These are phyloP conservation scores for Xanthoceras sorbifolium DNA, from an alignment of 345 rosid genomes.

Conservation along the genomic window DNA sequence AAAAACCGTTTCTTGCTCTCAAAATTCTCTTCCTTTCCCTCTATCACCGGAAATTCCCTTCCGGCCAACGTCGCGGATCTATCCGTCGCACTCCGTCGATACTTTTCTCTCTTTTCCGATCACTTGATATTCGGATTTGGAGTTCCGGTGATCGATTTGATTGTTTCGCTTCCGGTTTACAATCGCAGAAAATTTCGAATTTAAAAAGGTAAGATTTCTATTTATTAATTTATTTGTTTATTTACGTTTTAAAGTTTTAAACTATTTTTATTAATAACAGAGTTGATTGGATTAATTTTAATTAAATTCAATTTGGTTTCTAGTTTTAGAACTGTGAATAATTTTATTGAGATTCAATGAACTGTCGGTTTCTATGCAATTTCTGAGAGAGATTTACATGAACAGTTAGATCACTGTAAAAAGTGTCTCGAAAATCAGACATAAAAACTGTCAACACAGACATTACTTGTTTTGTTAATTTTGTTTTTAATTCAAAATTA, in stretches of 20 bases:
- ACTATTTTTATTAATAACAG: not conserved
- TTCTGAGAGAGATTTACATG: constrained; percentile 17
- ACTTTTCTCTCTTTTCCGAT: not conserved
- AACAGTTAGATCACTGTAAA: constrained; percentile 4
- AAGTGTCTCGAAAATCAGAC: constrained; percentile 33
- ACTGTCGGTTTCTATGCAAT: constrained; percentile 1
- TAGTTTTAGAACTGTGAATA: not conserved
- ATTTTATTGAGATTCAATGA: constrained; percentile 17
- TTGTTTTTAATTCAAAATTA: not conserved
- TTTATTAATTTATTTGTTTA: not conserved
- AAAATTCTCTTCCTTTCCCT: not conserved
- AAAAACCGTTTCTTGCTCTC: not conserved
- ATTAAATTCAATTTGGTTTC: constrained; percentile 11
- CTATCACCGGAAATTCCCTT: constrained; percentile 5
- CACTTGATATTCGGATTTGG: not conserved
- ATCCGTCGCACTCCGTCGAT: not conserved
- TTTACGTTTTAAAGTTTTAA: not conserved
- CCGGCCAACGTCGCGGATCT: not conserved
- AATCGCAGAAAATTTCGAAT: not conserved
- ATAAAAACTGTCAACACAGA: constrained; percentile 41
- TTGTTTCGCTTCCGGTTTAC: not conserved
- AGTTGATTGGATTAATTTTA: not conserved
- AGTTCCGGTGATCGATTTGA: not conserved
- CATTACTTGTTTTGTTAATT: constrained; percentile 11
- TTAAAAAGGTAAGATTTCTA: constrained; percentile 20